Percentiles rank a stretch among this genome's conserved stretches.
These are phyloP conservation scores for Atkinsonella texensis DNA, from an alignment of 2,329 filamentous ascomycete species.

Conservation along the genomic window DNA sequence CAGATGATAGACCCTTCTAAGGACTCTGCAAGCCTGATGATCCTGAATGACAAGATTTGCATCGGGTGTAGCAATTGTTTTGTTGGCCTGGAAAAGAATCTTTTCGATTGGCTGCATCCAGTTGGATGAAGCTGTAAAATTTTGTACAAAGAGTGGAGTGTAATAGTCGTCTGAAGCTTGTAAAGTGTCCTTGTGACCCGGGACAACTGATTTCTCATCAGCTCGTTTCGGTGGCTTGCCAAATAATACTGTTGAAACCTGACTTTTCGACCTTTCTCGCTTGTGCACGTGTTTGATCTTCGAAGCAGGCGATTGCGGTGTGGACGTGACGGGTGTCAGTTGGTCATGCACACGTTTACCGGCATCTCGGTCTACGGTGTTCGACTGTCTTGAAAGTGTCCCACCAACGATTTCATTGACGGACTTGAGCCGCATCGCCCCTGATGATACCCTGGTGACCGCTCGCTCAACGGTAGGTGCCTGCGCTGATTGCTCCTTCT, in stretches of 20 bases:
- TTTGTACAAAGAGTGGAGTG: slow-evolving; percentile 48
- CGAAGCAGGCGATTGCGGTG: slow-evolving; percentile 29
- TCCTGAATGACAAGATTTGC: slow-evolving; percentile 75
- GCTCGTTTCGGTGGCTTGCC: slow-evolving; percentile 48
- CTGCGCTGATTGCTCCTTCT: slow-evolving; percentile 9
- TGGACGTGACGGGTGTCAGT: slow-evolving; percentile 29
- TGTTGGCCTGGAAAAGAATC: slow-evolving; percentile 71
- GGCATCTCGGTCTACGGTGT: slow-evolving; percentile 22
- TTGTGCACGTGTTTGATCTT: slow-evolving; percentile 25
- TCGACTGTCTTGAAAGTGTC: slow-evolving; percentile 26
- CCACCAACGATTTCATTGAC: slow-evolving; percentile 61
- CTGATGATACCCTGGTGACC: slow-evolving; percentile 58
- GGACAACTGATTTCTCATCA: slow-evolving; percentile 33
- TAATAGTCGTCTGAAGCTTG: slow-evolving; percentile 51
- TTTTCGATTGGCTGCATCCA: slow-evolving; percentile 56
- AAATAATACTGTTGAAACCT: slow-evolving; percentile 66
- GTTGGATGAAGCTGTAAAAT: slow-evolving; percentile 40
- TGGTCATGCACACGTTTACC: slow-evolving; percentile 21
- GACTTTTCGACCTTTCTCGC: slow-evolving; percentile 49
- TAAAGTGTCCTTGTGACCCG: slow-evolving; percentile 27
- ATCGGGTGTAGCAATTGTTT: slow-evolving; percentile 79
- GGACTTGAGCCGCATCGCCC: slow-evolving; percentile 58
- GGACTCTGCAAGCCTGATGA: slow-evolving; percentile 73
- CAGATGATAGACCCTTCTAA: slow-evolving; percentile 78
- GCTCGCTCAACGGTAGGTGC: slow-evolving; percentile 33